Conservation (phyloP, 805 yeast species). For the Zygoascus tannicola region DNA sequence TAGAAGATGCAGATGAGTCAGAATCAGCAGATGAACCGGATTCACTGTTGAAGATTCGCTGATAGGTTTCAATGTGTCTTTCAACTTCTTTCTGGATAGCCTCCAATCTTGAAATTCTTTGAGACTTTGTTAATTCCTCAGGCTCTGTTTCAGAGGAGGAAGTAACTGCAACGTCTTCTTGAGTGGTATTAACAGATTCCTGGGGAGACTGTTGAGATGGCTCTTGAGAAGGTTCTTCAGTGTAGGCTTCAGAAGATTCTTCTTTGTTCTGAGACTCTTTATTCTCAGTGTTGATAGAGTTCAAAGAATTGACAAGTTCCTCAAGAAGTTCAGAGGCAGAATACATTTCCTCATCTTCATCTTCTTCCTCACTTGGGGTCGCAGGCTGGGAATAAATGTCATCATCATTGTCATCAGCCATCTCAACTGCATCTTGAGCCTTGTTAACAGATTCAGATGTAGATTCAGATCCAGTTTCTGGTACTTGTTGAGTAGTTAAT, state of each 20-base stretch:
- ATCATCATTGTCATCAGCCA: background rate
- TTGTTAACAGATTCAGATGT: background rate
- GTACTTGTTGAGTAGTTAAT: conserved; percentile 2
- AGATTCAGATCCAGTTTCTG: no score
- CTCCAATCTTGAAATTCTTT: conserved; percentile 2
- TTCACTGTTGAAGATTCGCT: conserved; percentile 11
- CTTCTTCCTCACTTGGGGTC: conserved; percentile 2
- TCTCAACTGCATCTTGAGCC: background rate
- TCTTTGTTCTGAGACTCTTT: background rate
- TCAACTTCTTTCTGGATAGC: conserved; percentile 12
- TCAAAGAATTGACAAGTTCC: background rate
- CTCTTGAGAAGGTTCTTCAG: background rate
- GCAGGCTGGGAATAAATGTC: conserved; percentile 6
- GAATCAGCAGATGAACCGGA: conserved; percentile 7
- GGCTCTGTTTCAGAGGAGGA: conserved; percentile 3
- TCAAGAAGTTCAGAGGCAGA: background rate
- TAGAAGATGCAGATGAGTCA: conserved; percentile 4
- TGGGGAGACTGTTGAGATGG: background rate
- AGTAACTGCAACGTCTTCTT: conserved; percentile 1
- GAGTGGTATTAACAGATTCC: background rate
- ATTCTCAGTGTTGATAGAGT: background rate
- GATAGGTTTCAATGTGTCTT: conserved; percentile 14
- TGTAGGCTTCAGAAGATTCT: background rate
- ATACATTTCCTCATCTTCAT: conserved; percentile 4
- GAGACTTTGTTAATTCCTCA: background rate